These are phyloP conservation scores for Porcisia hertigi DNA, from an alignment of 208 protist species.

Conservation along the genomic window DNA sequence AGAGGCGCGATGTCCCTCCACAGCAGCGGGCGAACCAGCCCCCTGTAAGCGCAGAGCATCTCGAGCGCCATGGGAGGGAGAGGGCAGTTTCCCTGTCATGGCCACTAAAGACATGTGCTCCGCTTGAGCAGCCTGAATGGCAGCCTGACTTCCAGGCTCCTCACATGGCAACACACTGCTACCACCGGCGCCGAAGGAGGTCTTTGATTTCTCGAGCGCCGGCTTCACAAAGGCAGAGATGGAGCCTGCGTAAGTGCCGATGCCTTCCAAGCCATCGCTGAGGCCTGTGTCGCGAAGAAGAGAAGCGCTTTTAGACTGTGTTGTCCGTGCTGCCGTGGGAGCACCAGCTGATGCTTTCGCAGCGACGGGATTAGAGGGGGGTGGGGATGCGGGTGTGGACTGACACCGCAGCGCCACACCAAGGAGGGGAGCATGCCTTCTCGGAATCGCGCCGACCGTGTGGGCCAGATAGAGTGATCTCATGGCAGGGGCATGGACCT, in stretches of 20 bases:
- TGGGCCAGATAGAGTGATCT: neutral
- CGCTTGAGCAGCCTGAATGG: slow-evolving; percentile 52
- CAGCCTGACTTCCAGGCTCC: slow-evolving; percentile 37
- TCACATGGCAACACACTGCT: slow-evolving; percentile 60
- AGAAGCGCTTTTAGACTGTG: slow-evolving; percentile 30
- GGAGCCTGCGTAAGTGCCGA: slow-evolving; percentile 81
- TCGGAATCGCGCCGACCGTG: neutral
- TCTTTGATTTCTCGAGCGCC: slow-evolving; percentile 35
- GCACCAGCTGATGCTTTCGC: neutral
- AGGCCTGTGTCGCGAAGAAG: slow-evolving; percentile 57
- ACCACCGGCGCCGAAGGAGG: slow-evolving; percentile 9
- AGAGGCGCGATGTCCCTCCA: neutral
- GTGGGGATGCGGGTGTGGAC: neutral
- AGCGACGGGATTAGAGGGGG: neutral
- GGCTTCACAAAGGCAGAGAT: slow-evolving; percentile 81
- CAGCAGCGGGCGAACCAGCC: neutral
- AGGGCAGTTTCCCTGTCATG: slow-evolving; percentile 66
- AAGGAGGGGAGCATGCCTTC: neutral
- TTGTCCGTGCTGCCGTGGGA: slow-evolving; percentile 4
- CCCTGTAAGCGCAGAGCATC: neutral
- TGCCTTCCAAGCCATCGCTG: slow-evolving; percentile 61
- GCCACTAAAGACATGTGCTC: slow-evolving; percentile 63
- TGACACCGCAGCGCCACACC: neutral
- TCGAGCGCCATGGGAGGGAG: slow-evolving; percentile 19
- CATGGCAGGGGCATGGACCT: neutral